Conservation (phyloP, 2,329 filamentous ascomycete species). For the Drechslerella dactyloides region DNA sequence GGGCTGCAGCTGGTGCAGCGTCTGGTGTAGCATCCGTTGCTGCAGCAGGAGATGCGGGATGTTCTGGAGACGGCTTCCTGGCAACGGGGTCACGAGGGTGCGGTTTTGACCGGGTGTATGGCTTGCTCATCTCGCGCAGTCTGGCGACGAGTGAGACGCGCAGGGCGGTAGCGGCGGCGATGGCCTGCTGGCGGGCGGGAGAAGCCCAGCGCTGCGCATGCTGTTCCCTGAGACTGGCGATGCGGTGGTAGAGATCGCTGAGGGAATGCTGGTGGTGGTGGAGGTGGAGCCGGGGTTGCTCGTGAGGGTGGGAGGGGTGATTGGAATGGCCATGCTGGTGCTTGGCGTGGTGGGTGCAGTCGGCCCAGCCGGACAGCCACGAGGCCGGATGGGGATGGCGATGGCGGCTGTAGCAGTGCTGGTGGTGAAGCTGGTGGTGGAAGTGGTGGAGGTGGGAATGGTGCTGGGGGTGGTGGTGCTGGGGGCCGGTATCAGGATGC, state of each 20-base stretch:
- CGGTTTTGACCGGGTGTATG: not conserved
- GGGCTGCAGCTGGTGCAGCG: not conserved
- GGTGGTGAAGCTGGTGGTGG: no score
- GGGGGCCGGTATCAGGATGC: no score
- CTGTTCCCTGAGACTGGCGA: not conserved
- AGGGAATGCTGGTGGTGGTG: not conserved
- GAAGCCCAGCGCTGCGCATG: slow-evolving; percentile 6
- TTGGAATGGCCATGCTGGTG: not conserved
- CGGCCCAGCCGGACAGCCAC: not conserved
- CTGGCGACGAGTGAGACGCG: slow-evolving; percentile 18
- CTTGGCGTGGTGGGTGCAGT: not conserved
- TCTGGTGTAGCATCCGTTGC: not conserved
- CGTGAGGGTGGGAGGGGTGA: not conserved
- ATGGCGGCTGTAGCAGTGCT: no score
- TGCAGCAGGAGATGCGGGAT: not conserved
- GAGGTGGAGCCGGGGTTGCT: not conserved
- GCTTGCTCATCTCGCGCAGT: slow-evolving; percentile 25
- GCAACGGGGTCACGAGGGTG: not conserved
- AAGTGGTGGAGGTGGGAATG: no score
- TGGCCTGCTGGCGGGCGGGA: not conserved
- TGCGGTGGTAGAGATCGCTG: not conserved
- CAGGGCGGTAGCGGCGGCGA: not conserved
- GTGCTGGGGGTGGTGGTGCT: no score
- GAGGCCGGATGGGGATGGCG: no score
- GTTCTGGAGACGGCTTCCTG: not conserved